Percentiles rank a stretch among this genome's conserved stretches.
Conservation (phyloP, 129 eudicot genomes). For the Pittosporum tobira region DNA sequence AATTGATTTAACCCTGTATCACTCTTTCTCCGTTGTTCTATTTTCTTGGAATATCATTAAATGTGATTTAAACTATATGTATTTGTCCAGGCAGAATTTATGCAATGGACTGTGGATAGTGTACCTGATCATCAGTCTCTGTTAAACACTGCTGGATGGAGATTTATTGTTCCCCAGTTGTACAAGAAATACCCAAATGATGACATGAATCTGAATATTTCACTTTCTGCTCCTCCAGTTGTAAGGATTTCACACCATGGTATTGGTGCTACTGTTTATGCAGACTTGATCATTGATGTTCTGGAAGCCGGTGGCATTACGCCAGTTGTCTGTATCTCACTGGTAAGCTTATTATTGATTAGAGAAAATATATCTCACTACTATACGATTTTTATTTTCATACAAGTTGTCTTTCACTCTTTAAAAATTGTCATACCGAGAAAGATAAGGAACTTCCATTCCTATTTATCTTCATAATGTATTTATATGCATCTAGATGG, state of each 20-base stretch:
- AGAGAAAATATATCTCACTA: background rate
- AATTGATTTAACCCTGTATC: conserved; percentile 4
- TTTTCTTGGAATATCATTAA: no score
- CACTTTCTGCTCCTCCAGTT: conserved; percentile 43
- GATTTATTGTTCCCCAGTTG: conserved; percentile 56
- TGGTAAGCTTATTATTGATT: conserved; percentile 34
- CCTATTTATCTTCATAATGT: background rate
- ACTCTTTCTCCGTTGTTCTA: background rate
- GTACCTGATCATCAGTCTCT: conserved; percentile 54
- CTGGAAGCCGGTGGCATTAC: conserved; percentile 26
- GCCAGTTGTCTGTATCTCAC: conserved; percentile 53
- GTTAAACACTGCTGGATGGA: conserved; percentile 65
- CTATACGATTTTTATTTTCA: background rate
- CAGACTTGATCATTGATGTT: conserved; percentile 51
- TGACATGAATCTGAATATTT: conserved; percentile 46
- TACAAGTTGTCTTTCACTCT: background rate
- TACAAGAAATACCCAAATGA: conserved; percentile 57
- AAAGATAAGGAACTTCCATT: background rate
- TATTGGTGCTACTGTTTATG: conserved; percentile 32
- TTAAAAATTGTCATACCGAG: background rate
- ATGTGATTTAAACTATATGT: no score
- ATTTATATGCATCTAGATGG: background rate
- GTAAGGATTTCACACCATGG: conserved; percentile 27
- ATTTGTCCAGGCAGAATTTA: conserved; percentile 39
- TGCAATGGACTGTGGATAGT: conserved; percentile 61